Percentiles rank a stretch among this genome's conserved stretches.
Conservation (phyloP, 176 grass and related monocot genomes). For the Hyparrhenia diplandra region DNA sequence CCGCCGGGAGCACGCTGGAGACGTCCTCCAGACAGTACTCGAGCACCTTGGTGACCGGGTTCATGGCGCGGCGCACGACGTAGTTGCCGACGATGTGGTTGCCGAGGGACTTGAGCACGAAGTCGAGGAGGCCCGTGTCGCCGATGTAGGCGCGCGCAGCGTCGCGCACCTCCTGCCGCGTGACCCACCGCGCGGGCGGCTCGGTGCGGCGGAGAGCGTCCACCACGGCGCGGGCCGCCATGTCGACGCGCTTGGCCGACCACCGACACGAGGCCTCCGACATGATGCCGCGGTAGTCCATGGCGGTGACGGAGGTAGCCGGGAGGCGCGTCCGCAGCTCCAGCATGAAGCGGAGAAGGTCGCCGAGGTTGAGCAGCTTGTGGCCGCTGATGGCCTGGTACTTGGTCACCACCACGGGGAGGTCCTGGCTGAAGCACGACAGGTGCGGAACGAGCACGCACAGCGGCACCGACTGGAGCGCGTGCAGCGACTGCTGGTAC, state of each 20-base stretch:
- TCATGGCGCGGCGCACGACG: conserved; percentile 80
- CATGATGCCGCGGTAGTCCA: conserved; percentile 76
- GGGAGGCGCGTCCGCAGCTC: conserved; percentile 64
- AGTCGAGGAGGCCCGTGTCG: conserved; percentile 88
- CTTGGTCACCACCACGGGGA: conserved; percentile 57
- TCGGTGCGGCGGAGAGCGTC: conserved; percentile 72
- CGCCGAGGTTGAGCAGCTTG: conserved; percentile 50
- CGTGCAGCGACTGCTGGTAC: conserved; percentile 70
- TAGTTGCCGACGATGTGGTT: conserved; percentile 86
- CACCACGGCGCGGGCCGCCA: conserved; percentile 80
- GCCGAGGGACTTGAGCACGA: conserved; percentile 88
- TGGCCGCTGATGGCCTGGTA: conserved; percentile 77
- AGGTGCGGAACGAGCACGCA: conserved; percentile 51
- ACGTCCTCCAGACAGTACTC: conserved; percentile 95
- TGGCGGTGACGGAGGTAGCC: conserved; percentile 34
- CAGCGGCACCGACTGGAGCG: conserved; percentile 59
- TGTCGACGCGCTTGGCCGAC: conserved; percentile 78
- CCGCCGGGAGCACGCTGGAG: conserved; percentile 53
- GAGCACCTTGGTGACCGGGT: conserved; percentile 89
- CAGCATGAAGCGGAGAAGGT: conserved; percentile 89
- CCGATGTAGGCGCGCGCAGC: conserved; percentile 76
- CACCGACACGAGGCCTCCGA: conserved; percentile 72
- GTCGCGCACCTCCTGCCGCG: conserved; percentile 87
- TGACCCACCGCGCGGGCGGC: conserved; percentile 60
- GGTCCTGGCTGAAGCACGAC: conserved; percentile 49